These are phyloP conservation scores for Aspergillus heteromorphus DNA, from an alignment of 495 filamentous ascomycete species.

Conservation along the genomic window DNA sequence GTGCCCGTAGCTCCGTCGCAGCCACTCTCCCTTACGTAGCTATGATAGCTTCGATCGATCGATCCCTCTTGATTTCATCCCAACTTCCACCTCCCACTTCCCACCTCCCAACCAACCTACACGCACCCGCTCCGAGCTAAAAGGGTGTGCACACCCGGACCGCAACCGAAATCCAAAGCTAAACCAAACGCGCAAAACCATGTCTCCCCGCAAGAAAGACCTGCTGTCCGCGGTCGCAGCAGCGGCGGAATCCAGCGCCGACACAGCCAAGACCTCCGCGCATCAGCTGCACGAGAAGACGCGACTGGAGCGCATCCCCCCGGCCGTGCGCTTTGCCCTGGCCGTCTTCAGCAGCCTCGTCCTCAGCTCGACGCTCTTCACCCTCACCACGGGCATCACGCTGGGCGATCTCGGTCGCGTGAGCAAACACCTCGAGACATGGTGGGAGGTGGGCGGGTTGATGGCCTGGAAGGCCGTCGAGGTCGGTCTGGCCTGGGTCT, in stretches of 20 bases:
- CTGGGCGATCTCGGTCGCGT: constrained; percentile 56
- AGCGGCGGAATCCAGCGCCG: constrained; percentile 1
- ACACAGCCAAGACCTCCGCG: neutral
- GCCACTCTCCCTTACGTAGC: neutral
- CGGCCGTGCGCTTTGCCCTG: constrained; percentile 53
- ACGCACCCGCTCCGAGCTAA: too few relatives aligned
- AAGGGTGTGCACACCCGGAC: too few relatives aligned
- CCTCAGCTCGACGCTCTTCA: constrained; percentile 52
- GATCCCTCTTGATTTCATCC: too few relatives aligned
- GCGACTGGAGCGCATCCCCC: constrained; percentile 33
- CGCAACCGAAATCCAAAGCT: neutral
- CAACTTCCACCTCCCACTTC: too few relatives aligned
- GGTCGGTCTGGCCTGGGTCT: constrained; percentile 64
- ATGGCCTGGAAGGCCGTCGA: constrained; percentile 64
- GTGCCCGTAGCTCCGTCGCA: neutral
- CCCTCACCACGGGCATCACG: constrained; percentile 44
- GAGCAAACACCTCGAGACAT: constrained; percentile 53
- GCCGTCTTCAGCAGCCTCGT: constrained; percentile 58
- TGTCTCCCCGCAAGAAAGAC: constrained; percentile 21
- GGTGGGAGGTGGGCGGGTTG: constrained; percentile 55
- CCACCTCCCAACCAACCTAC: too few relatives aligned
- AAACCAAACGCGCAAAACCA: neutral
- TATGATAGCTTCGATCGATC: neutral
- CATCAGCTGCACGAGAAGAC: constrained; percentile 9
- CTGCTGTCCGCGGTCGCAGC: constrained; percentile 4